Evolutionary conservation across 2,329 filamentous ascomycete genomes (phyloP).

Genomic region (Fusarium mexicanum): DNA sequence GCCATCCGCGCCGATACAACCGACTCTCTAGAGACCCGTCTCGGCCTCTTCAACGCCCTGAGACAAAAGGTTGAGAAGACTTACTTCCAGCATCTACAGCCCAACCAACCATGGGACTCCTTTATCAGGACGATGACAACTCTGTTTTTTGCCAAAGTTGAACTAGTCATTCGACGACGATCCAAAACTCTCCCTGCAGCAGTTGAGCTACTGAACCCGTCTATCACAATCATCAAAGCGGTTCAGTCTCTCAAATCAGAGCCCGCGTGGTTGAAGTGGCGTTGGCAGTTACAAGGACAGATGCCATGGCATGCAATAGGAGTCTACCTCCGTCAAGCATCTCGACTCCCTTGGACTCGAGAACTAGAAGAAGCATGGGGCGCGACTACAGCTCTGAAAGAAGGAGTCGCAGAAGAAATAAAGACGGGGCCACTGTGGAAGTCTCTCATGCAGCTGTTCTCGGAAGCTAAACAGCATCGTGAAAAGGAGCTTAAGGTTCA

Average conservation of each 20-base stretch:
- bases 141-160: constrained; percentile 44
- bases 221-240: constrained; percentile 34
- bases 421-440: constrained; percentile 28
- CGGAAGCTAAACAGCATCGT: constrained; percentile 16
- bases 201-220: background rate
- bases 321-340: constrained; percentile 36
- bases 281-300: constrained; percentile 44
- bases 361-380: constrained; percentile 39
- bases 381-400: constrained; percentile 9
- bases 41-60: constrained; percentile 15
- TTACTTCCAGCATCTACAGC: constrained; percentile 18
- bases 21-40: constrained; percentile 7
- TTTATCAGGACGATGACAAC: constrained; percentile 36
- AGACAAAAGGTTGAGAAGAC: constrained; percentile 19
- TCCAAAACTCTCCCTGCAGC: background rate
- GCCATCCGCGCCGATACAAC: constrained; percentile 10
- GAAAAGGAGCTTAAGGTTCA: constrained; percentile 9
- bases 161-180: constrained; percentile 33
- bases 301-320: constrained; percentile 44
- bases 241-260: constrained; percentile 35
- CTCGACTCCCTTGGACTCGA: constrained; percentile 32
- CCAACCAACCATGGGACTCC: constrained; percentile 8
- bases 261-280: constrained; percentile 40
- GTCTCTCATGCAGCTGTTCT: constrained; percentile 20
- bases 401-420: background rate